phyloP scores from a whole-genome alignment of 768 basidiomycete genomes.

The Sporobolomyces roseus region DNA sequence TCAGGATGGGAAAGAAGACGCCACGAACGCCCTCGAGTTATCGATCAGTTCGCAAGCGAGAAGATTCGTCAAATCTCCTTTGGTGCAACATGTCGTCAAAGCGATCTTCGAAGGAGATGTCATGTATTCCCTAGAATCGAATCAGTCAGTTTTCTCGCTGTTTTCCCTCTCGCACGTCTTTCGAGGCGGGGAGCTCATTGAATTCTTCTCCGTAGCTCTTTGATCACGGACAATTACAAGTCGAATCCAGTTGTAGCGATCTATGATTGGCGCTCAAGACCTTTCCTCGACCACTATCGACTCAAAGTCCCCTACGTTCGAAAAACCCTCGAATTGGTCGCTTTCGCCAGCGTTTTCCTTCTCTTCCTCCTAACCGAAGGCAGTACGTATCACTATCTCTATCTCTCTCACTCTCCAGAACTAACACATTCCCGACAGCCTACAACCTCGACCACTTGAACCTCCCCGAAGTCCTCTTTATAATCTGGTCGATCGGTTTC shows the following conservation, averaged over 20 bases:
- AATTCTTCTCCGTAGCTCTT: constrained; percentile 63
- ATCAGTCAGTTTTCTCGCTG: neutral
- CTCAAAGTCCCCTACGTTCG: constrained; percentile 43
- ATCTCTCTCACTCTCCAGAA: too few species aligned
- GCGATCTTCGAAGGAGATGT: constrained; percentile 69
- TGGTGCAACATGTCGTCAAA: constrained; percentile 80
- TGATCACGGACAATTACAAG: constrained; percentile 88
- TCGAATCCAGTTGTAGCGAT: constrained; percentile 63
- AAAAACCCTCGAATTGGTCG: constrained; percentile 33
- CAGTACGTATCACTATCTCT: constrained; percentile 10
- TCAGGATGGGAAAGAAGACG: constrained; percentile 51
- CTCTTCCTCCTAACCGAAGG: constrained; percentile 38
- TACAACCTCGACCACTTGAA: constrained; percentile 19
- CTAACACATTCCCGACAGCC: neutral
- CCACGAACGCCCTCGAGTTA: constrained; percentile 51
- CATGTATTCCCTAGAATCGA: constrained; percentile 47
- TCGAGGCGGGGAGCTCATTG: neutral
- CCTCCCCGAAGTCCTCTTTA: constrained; percentile 36
- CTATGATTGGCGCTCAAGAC: constrained; percentile 55
- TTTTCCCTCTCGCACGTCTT: neutral
- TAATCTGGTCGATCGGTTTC: constrained; percentile 41
- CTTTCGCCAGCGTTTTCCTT: constrained; percentile 39
- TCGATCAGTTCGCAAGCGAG: constrained; percentile 83
- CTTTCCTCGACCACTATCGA: constrained; percentile 46
- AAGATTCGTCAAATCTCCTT: constrained; percentile 71